These are phyloP conservation scores for Bombardia bombarda DNA, from an alignment of 495 filamentous ascomycete species.

Conservation along the genomic window DNA sequence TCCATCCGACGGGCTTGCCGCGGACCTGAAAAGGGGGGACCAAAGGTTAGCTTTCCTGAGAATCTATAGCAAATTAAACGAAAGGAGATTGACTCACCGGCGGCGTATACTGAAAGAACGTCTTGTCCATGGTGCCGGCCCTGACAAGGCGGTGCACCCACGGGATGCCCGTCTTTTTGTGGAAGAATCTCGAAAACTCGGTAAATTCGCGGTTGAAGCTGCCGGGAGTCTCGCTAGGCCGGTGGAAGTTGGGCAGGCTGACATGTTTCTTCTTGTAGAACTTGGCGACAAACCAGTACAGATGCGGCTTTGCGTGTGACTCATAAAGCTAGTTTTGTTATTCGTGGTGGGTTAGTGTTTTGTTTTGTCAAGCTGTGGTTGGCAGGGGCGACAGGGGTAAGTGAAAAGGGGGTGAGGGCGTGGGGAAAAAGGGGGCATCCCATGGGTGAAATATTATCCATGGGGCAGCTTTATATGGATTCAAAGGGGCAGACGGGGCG, in stretches of 20 bases:
- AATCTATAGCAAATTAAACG: too few relatives aligned
- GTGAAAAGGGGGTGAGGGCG: not conserved
- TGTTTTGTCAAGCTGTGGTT: too few relatives aligned
- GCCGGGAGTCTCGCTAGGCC: slow-evolving; percentile 15
- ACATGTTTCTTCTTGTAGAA: slow-evolving; percentile 24
- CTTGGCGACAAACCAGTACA: slow-evolving; percentile 34
- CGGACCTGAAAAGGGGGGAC: too few relatives aligned
- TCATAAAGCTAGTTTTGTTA: slow-evolving; percentile 32
- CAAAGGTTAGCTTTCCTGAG: too few relatives aligned
- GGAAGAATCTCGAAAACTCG: slow-evolving; percentile 50
- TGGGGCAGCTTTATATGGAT: too few relatives aligned
- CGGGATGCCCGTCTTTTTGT: slow-evolving; percentile 40
- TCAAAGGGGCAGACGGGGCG: too few relatives aligned
- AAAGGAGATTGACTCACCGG: slow-evolving; percentile 24
- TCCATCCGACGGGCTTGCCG: too few relatives aligned
- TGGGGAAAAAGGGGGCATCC: too few relatives aligned
- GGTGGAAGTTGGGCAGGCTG: slow-evolving; percentile 15
- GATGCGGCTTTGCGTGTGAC: slow-evolving; percentile 34
- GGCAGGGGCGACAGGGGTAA: too few relatives aligned
- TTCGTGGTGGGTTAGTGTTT: not conserved
- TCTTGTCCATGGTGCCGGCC: not conserved
- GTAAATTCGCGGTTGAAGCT: slow-evolving; percentile 27
- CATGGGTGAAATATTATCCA: too few relatives aligned
- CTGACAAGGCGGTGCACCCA: slow-evolving; percentile 46
- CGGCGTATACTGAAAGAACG: slow-evolving; percentile 24